Evolutionary conservation across 257 asterid species (phyloP).

Genomic region (Penstemon newberryi): DNA sequence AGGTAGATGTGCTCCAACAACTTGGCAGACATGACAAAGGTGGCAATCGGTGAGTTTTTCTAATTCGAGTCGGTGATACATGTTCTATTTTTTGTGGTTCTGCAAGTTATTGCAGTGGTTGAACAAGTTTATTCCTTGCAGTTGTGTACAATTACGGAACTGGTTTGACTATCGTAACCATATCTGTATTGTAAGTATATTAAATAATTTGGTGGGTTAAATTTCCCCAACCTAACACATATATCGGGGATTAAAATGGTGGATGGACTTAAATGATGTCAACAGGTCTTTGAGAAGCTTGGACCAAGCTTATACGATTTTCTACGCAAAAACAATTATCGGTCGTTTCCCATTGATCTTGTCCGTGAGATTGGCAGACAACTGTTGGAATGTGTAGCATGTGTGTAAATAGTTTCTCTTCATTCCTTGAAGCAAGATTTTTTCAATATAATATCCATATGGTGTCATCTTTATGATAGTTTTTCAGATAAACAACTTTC

Average conservation of each 20-base stretch:
- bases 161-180: constrained; percentile 99
- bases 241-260: constrained; percentile 62
- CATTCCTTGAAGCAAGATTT: constrained; percentile 11
- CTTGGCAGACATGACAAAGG: constrained; percentile 84
- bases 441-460: not conserved
- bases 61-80: not conserved
- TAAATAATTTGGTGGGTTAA: constrained; percentile 66
- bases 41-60: constrained; percentile 73
- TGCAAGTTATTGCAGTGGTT: constrained; percentile 55
- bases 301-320: constrained; percentile 99
- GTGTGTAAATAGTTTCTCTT: constrained; percentile 85
- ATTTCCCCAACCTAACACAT: constrained; percentile 65
- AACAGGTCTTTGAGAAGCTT: constrained; percentile 99
- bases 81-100: constrained; percentile 23
- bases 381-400: constrained; percentile 98
- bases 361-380: constrained; percentile 99
- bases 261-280: constrained; percentile 72
- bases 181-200: constrained; percentile 96
- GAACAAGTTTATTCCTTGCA: constrained; percentile 92
- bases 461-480: too few species aligned
- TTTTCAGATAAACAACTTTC: too few species aligned
- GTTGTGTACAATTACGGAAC: constrained; percentile 99
- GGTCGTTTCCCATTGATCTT: constrained; percentile 96
- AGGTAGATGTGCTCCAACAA: constrained; percentile 82
- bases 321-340: constrained; percentile 98